phyloP scores from a whole-genome alignment of 345 rosid genomes.

The Eutrema heterophyllum region DNA sequence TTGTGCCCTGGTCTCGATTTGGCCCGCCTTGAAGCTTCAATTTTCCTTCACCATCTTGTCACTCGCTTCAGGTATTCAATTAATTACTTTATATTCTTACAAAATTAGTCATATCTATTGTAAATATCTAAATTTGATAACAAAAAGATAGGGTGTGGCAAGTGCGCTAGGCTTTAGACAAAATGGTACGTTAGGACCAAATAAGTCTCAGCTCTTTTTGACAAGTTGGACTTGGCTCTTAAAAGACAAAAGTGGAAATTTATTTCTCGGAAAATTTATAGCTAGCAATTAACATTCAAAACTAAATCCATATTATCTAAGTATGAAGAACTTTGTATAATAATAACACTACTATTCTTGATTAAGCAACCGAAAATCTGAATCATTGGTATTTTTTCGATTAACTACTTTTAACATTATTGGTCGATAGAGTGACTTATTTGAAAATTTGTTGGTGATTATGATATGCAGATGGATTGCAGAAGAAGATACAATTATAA shows the following conservation, averaged over 20 bases:
- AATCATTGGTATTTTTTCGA: neutral
- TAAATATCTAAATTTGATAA: neutral
- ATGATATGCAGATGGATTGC: constrained; percentile 70
- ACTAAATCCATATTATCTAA: neutral
- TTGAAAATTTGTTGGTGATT: neutral
- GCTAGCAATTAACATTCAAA: neutral
- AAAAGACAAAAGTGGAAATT: neutral
- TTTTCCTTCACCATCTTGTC: constrained; percentile 79
- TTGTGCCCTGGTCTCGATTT: constrained; percentile 91
- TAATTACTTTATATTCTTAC: neutral
- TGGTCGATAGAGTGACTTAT: neutral
- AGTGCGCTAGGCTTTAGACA: constrained; percentile 20
- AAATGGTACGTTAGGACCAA: neutral
- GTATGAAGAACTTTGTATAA: neutral
- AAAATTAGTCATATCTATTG: neutral
- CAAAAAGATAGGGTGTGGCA: neutral
- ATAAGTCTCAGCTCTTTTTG: constrained; percentile 23
- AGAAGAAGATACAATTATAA: constrained; percentile 72
- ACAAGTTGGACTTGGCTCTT: neutral
- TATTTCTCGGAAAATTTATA: neutral
- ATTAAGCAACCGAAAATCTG: neutral
- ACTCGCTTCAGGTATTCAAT: constrained; percentile 72
- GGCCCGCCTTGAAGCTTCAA: constrained; percentile 91
- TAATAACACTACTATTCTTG: neutral
- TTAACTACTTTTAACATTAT: neutral